phyloP scores from a whole-genome alignment of 164 flowering plant genomes.

The Sextonia rubra region DNA sequence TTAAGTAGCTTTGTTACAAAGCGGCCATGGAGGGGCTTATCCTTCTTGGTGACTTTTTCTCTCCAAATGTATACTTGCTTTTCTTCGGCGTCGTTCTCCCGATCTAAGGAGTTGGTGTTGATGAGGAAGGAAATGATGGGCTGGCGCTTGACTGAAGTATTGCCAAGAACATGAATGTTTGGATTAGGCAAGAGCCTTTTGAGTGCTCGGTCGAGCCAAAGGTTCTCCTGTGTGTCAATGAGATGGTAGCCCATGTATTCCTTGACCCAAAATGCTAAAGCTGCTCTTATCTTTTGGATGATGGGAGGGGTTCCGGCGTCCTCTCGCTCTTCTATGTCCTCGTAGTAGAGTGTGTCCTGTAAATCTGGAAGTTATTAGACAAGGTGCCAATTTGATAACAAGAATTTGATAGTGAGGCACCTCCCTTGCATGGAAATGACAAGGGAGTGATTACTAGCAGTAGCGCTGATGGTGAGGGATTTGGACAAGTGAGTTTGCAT shows the following conservation, averaged over 20 bases:
- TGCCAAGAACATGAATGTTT: conserved; percentile 57
- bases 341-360: conserved; percentile 67
- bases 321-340: conserved; percentile 76
- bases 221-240: conserved; percentile 41
- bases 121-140: conserved; percentile 77
- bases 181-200: conserved; percentile 50
- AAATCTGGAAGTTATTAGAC: not conserved
- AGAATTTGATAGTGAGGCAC: too few species aligned
- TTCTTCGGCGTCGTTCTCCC: not conserved
- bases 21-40: conserved; percentile 69
- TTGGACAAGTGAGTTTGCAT: too few species aligned
- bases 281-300: conserved; percentile 60
- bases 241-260: conserved; percentile 62
- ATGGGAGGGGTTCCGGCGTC: conserved; percentile 81
- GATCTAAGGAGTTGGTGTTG: conserved; percentile 27
- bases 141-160: conserved; percentile 43
- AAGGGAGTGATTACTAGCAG: too few species aligned
- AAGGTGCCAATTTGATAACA: too few species aligned
- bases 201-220: conserved; percentile 40
- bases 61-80: conserved; percentile 31
- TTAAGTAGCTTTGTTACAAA: conserved; percentile 74
- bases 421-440: too few species aligned
- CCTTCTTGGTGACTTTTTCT: conserved; percentile 38
- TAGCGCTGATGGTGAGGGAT: too few species aligned
- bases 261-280: conserved; percentile 76